Base-by-base conservation (phyloP, 192 early-diverging fungal genomes). In the Mortierella claussenii region DNA sequence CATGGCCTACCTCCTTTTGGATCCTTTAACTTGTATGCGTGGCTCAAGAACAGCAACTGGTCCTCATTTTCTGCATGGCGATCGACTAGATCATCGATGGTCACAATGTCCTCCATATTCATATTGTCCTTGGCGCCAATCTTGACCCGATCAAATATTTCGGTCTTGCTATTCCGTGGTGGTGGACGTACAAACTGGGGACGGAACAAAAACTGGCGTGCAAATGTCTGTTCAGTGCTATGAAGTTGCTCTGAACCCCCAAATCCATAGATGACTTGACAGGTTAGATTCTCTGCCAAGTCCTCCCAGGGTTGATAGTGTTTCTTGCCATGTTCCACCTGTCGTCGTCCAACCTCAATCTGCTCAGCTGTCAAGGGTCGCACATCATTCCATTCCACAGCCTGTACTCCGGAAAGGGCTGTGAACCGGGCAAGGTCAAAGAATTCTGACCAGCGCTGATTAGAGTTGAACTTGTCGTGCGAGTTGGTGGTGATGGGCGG, bases 401-500 rank as follows among this genome's bases (percentile, higher is more conserved):
- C 43, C 8, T 26, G 17, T 42, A 66, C 23, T 3, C 71, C 71
- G 1, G 57, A 60, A 0, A 42, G 12, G 3, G 17, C 8, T 0
- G 57, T 61, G 71, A 76, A 76, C 24, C 43, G 43, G 7, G 40
- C 15, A 0, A 76, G 44, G 46, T 76, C 62, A 7, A 66, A 49
- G 33, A 61, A 65, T 8, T 76, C 71, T 12, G 71, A 76, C 71
- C 71, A 76, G 13, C 63, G 71, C 21, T 76, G 71, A 36, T 66
- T 56, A 1, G 63, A 55, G 10, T 66, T 66, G 36, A 55, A 4
- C 3, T 46, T 47, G 57, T 76, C 56, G 36, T 76, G 71, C 1
- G 64, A 66, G 21, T 65, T 76, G 42, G 71, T 66, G 18, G 45
- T 61, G 34, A 76, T 55, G 18, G 71, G 71, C 27, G 71, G 63